A percentile compares a stretch with the other conserved stretches of the same genome.
Conservation (phyloP, 306 rosid species). For the Vigna hirtella region DNA sequence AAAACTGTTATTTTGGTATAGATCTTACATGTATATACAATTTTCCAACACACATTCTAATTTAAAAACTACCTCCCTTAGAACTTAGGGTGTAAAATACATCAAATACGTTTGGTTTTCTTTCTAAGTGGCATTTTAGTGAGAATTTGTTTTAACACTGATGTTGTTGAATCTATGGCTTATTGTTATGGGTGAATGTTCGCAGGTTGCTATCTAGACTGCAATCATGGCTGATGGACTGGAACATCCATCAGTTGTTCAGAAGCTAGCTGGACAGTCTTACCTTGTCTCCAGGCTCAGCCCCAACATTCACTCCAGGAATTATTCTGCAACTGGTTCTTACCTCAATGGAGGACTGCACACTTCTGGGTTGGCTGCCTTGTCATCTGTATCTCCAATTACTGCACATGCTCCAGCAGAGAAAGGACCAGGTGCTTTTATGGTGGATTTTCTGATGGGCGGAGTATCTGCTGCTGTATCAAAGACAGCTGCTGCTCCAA, state of each 20-base stretch:
- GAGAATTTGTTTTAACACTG: not conserved
- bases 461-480: conserved; percentile 97
- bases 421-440: conserved; percentile 65
- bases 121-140: not conserved
- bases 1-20: too few relatives aligned
- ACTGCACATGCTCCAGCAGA: conserved; percentile 71
- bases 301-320: conserved; percentile 49
- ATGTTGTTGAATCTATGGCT: not conserved
- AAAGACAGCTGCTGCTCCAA: conserved; percentile 93
- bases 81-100: not conserved
- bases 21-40: too few relatives aligned
- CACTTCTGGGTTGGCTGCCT: conserved; percentile 54
- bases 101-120: not conserved
- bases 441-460: conserved; percentile 84
- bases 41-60: too few relatives aligned
- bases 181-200: conserved; percentile 21
- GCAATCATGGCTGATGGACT: conserved; percentile 75
- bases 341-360: conserved; percentile 57
- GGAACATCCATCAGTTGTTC: conserved; percentile 70
- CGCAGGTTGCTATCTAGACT: conserved; percentile 58
- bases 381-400: conserved; percentile 48
- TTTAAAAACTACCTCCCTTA: too few relatives aligned
- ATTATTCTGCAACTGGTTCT: conserved; percentile 40
- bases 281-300: conserved; percentile 70
- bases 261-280: conserved; percentile 76